Evolutionary conservation across 495 filamentous ascomycete species (phyloP), one percentile per base, ranked within the genome.

Genomic region (Podospora anserina): DNA sequence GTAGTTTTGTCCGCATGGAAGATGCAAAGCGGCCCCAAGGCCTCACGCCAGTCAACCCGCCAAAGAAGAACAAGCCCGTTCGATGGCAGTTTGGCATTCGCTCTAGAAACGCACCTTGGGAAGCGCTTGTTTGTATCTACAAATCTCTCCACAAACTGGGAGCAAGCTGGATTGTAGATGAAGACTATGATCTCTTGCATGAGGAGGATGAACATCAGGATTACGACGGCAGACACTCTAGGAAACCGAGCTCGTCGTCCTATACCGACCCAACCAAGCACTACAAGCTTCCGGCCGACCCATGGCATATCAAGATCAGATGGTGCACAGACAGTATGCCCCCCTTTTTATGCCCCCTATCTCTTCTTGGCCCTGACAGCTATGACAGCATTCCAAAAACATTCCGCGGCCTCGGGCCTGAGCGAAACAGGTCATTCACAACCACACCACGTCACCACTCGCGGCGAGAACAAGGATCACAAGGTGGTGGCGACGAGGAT

Each of bases 1-100:
- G 90, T 58, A 83, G 76, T 71, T 81, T 80, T 68, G 76, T 81
- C 60, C 86, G 89, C 73, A 77, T 88, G 77, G 86, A 86, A 74
- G 86, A 82, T 69, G 87, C 78, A n/a, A 82, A 79, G 54, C 88
- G 89, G 34, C 91, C 92, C 1, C 89, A 90, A 61, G 82, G 82
- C 4, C 86, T 87, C 69, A 87, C 87, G 15, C 85, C 88, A 7
- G 81, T 82, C 27, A 83, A 87, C 27, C 79, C 88, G 59, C 23
- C 80, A 28, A 94, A 91, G 76, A 91, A 89, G 77, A 80, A 78
- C 30, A 86, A 86, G 65, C 87, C 88, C 3, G 91, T 92, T 1
- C 91, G 92, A 68, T 99, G 95, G 95, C 96, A 98, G 78, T 99
- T 98, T 75, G 95, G 95, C 34, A 99, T 99, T 68, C 88, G 95